Evolutionary conservation across 768 basidiomycete genomes (phyloP), one percentile per base, ranked within the genome.

Genomic region (Boletus insuetus): DNA sequence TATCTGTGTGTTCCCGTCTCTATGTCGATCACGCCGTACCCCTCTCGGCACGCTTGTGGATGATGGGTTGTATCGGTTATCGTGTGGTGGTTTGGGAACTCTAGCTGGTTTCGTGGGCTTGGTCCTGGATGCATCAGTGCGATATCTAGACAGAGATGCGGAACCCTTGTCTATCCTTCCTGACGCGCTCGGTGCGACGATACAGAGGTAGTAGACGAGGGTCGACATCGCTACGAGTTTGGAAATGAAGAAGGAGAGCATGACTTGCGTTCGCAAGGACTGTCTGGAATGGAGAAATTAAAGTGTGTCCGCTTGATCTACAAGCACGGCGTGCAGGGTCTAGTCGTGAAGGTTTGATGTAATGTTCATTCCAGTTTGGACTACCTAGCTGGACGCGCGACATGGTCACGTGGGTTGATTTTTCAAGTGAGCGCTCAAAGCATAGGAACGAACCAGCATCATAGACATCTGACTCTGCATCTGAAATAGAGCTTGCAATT

Each of bases 151-250:
- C 11, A 54, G 1, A n/a, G 53, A 43, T 17, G 47, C 19, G 20
- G 48, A 16, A 3, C 20, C n/a, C 39, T 38, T 19, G 9, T 14
- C 22, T 0, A 38, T 9, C 3, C 37, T 64, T 44, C 56, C 54
- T 35, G 55, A 54, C 12, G 48, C 54, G 14, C 49, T 44, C 20
- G 56, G 56, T 10, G 46, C 38, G 32, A 45, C 16, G 38, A 49
- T 9, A 14, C 54, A 55, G 47, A 64, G 49, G 35, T 31, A 59
- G 35, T 31, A 59, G 34, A 55, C 45, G 47, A 67, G 49, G 49
- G 54, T 37, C 17, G 54, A 56, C 34, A 57, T 37, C n/a, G 46
- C 10, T 14, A 63, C n/a, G 46, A 65, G 45, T 3, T 58, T 65
- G 40, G 26, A 38, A 41, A 29, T n/a, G 7, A 37, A 40, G 37